These are phyloP conservation scores for Cytospora piceicola DNA, from an alignment of 2,329 filamentous ascomycete species.

Conservation along the genomic window DNA sequence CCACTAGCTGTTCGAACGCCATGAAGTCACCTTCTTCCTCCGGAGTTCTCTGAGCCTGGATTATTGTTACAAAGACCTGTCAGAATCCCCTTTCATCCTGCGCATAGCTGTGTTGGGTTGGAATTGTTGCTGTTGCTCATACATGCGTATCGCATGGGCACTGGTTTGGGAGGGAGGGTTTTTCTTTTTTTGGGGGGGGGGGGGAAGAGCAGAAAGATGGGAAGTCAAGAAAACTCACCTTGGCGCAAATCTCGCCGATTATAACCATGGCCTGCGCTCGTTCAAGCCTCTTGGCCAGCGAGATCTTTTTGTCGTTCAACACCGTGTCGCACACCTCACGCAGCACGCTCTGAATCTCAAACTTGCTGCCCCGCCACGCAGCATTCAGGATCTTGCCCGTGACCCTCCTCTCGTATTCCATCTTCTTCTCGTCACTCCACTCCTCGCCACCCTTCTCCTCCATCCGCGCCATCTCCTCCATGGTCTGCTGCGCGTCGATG, in stretches of 20 bases:
- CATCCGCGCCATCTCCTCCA: constrained; percentile 97
- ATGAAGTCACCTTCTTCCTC: constrained; percentile 99
- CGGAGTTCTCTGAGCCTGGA: constrained; percentile 80
- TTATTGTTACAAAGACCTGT: constrained; percentile 29
- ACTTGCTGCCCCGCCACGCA: constrained; percentile 94
- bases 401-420: constrained; percentile 92
- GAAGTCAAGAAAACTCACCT: constrained; percentile 60
- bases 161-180: too few relatives aligned
- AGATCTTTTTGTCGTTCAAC: constrained; percentile 77
- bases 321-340: constrained; percentile 92
- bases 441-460: constrained; percentile 95
- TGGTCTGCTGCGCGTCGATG: constrained; percentile 95
- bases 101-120: too few relatives aligned
- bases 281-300: constrained; percentile 83
- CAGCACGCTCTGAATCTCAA: constrained; percentile 95
- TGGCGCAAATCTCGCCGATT: constrained; percentile 85
- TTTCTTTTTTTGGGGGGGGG: too few relatives aligned
- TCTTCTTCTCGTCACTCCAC: constrained; percentile 97
- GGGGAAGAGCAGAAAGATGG: background rate
- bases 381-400: constrained; percentile 98
- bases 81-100: background rate
- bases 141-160: constrained; percentile 10
- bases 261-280: constrained; percentile 87
- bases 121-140: background rate
- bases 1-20: constrained; percentile 97